Evolutionary conservation across 768 basidiomycete genomes (phyloP), one percentile per base, ranked within the genome.

Genomic region (Rubroboletus satanas): DNA sequence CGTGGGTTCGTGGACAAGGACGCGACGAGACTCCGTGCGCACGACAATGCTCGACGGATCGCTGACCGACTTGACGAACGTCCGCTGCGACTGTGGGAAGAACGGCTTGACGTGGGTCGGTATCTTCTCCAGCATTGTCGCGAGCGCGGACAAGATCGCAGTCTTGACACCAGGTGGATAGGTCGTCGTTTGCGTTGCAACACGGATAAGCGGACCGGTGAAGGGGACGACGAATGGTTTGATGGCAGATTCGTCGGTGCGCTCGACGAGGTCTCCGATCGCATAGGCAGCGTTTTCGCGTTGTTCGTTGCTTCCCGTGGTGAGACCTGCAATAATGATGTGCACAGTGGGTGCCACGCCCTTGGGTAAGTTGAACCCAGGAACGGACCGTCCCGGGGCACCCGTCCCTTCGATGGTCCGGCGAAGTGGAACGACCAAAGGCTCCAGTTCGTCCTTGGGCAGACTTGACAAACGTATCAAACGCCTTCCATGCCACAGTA

Each of bases 21-120:
- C 1, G 77, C 76, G 18, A 93, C 78, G 39, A 93, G 73, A 2
- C 71, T 67, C 1, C 55, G 78, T 85, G 49, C 96, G 84, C 26
- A 98, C 92, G 15, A 83, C 82, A 1, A 81, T 74, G 58, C 90
- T 92, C 2, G 87, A 78, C 8, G 87, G 71, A 68, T 98, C 95
- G 53, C 87, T 83, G 3, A 88, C 80, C 41, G 93, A 90, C 74
- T 98, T 98, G 68, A 97, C 89, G 65, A 98, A 98, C 0, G 94
- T 98, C 33, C 95, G 83, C 65, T 98, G 96, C 33, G 98, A 74
- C 64, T 98, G 97, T 2, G 96, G 97, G 81, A 98, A 98, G 86
- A 98, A 98, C 3, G 96, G 96, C 70, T 90, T 92, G 62, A 98
- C 93, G 61, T 96, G 90, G 4, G 79, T 75, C 0, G 95, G 94